Evolutionary conservation across 177 flowering plant genomes (phyloP).

Genomic region (Telopea speciosissima): DNA sequence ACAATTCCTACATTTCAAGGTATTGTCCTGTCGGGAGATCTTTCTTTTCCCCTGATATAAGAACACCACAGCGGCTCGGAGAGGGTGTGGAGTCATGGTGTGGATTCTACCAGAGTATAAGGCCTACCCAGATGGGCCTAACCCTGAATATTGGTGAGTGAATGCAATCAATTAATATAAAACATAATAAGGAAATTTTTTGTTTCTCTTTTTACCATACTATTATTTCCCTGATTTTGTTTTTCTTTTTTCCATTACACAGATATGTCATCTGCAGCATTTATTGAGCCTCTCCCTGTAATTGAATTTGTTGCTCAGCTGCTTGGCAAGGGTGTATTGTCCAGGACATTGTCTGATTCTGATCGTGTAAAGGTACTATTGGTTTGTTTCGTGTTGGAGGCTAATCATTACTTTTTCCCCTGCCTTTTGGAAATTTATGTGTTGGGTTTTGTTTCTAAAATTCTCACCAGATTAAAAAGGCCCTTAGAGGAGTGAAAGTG

Average conservation of each 20-base stretch:
- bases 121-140: slow-evolving; percentile 97
- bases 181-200: not conserved
- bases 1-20: slow-evolving; percentile 30
- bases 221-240: not conserved
- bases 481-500: slow-evolving; percentile 88
- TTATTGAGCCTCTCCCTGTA: slow-evolving; percentile 87
- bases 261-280: slow-evolving; percentile 88
- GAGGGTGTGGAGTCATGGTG: slow-evolving; percentile 97
- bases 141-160: slow-evolving; percentile 79
- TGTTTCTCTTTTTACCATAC: slow-evolving; percentile 8
- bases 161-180: not conserved
- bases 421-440: too few relatives aligned
- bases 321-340: slow-evolving; percentile 57
- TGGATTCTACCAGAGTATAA: slow-evolving; percentile 94
- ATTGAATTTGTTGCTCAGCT: slow-evolving; percentile 83
- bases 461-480: slow-evolving; percentile 63
- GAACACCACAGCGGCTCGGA: slow-evolving; percentile 74
- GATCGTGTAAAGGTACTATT: slow-evolving; percentile 69
- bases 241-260: slow-evolving; percentile 9
- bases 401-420: not conserved
- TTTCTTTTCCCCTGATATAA: slow-evolving; percentile 73
- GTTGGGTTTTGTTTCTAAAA: not conserved
- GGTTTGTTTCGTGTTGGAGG: not conserved
- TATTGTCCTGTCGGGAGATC: slow-evolving; percentile 82
- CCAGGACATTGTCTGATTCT: slow-evolving; percentile 69